phyloP scores from a whole-genome alignment of 805 yeast species.

The Wickerhamiella qilinensis region DNA sequence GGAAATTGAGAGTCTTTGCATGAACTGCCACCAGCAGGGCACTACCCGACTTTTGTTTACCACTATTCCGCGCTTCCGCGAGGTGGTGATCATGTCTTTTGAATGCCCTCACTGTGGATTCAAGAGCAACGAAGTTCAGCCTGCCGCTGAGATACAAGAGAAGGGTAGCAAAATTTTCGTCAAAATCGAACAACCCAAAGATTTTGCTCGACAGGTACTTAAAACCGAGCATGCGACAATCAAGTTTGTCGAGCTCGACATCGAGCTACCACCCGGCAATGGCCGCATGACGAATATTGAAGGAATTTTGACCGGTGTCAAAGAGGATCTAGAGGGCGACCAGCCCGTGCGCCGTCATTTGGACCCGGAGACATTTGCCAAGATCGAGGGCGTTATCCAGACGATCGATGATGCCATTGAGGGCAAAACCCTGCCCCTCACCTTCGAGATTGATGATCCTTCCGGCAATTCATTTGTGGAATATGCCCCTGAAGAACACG shows the following conservation, averaged over 20 bases:
- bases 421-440: slow-evolving; percentile 65
- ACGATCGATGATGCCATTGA: slow-evolving; percentile 43
- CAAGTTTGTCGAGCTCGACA: slow-evolving; percentile 66
- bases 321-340: slow-evolving; percentile 60
- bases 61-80: slow-evolving; percentile 79
- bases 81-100: slow-evolving; percentile 85
- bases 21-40: slow-evolving; percentile 86
- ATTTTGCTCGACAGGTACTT: slow-evolving; percentile 79
- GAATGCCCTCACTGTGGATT: slow-evolving; percentile 90
- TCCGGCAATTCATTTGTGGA: slow-evolving; percentile 97
- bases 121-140: slow-evolving; percentile 82
- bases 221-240: slow-evolving; percentile 77
- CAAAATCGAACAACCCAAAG: slow-evolving; percentile 49
- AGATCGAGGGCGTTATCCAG: slow-evolving; percentile 51
- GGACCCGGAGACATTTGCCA: slow-evolving; percentile 60
- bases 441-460: slow-evolving; percentile 76
- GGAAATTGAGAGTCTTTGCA: slow-evolving; percentile 86
- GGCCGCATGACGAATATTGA: slow-evolving; percentile 90
- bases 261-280: slow-evolving; percentile 88
- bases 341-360: slow-evolving; percentile 62
- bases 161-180: slow-evolving; percentile 65
- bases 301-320: slow-evolving; percentile 73
- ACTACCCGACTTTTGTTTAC: slow-evolving; percentile 71
- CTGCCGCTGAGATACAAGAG: slow-evolving; percentile 85
- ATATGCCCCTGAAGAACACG: slow-evolving; percentile 47